phyloP scores from a whole-genome alignment of 2,329 filamentous ascomycete genomes.

The Fusarium paranaense region DNA sequence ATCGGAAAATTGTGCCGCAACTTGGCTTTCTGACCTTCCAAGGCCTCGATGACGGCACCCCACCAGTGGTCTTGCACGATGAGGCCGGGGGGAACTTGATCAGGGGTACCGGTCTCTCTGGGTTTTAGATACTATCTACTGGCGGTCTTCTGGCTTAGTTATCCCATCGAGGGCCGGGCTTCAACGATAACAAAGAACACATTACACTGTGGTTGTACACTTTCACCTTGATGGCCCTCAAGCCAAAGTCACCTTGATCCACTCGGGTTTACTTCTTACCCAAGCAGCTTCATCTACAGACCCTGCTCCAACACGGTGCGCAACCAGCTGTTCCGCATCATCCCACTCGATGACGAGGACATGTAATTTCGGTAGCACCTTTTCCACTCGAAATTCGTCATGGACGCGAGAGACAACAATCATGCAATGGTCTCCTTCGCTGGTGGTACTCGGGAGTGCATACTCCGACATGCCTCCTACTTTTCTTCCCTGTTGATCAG shows the following conservation, averaged over 20 bases:
- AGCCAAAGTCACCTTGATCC: not conserved
- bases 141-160: too few species aligned
- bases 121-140: too few species aligned
- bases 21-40: too few species aligned
- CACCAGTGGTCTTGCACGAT: too few species aligned
- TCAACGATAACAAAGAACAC: too few species aligned
- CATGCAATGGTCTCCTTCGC: not conserved
- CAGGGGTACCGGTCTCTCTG: too few species aligned
- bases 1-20: too few species aligned
- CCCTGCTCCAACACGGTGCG: not conserved
- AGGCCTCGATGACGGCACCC: too few species aligned
- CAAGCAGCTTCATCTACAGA: not conserved
- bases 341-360: not conserved
- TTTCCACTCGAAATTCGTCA: not conserved
- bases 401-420: not conserved
- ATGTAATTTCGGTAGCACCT: not conserved
- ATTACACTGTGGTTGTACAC: too few species aligned
- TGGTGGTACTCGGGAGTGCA: not conserved
- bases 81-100: too few species aligned
- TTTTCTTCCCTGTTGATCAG: not conserved
- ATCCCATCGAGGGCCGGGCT: too few species aligned
- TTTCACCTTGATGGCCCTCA: not conserved
- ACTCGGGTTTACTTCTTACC: not conserved
- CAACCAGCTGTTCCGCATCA: not conserved
- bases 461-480: not conserved